A percentile compares a stretch with the other conserved stretches of the same genome.
These are phyloP conservation scores for Pyrenochaeta sp. DNA, from an alignment of 2,329 filamentous ascomycete genomes.

Conservation along the genomic window DNA sequence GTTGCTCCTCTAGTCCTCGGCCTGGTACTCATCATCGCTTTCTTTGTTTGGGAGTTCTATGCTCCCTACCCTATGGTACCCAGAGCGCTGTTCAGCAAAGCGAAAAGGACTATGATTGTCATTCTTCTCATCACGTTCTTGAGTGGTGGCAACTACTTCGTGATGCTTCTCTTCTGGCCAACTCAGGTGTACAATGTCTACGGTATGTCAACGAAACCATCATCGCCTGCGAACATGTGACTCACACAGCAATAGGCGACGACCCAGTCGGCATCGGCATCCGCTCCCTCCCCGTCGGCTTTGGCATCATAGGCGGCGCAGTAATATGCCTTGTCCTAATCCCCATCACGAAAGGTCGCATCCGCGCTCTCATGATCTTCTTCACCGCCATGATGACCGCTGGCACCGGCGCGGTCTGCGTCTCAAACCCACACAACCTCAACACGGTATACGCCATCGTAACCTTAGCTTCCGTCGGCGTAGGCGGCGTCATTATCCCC, in stretches of 20 bases:
- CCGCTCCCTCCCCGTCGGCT: slow-evolving; percentile 70
- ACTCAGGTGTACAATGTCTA: slow-evolving; percentile 47
- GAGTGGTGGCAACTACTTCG: slow-evolving; percentile 47
- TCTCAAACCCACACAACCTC: slow-evolving; percentile 62
- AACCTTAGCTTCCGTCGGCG: slow-evolving; percentile 69
- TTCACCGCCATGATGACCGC: slow-evolving; percentile 72
- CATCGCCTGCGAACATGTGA: not conserved
- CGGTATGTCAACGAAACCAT: slow-evolving; percentile 16
- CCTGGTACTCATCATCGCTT: slow-evolving; percentile 55
- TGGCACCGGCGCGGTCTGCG: slow-evolving; percentile 64
- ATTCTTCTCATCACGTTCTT: slow-evolving; percentile 47
- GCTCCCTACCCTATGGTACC: slow-evolving; percentile 58
- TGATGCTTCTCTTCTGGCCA: slow-evolving; percentile 47
- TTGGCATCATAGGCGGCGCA: slow-evolving; percentile 69
- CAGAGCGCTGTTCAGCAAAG: slow-evolving; percentile 37
- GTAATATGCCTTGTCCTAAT: slow-evolving; percentile 67
- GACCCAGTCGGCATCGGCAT: slow-evolving; percentile 71
- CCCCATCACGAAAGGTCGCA: slow-evolving; percentile 65
- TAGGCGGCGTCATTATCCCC: slow-evolving; percentile 73
- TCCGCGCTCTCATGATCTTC: slow-evolving; percentile 66
- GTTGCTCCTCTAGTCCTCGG: slow-evolving; percentile 65
- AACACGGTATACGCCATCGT: slow-evolving; percentile 65
- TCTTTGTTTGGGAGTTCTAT: slow-evolving; percentile 59
- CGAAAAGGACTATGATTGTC: slow-evolving; percentile 40
- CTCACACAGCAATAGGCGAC: slow-evolving; percentile 50